Base-by-base conservation (phyloP, 345 rosid species). In the Linum usitatissimum region DNA sequence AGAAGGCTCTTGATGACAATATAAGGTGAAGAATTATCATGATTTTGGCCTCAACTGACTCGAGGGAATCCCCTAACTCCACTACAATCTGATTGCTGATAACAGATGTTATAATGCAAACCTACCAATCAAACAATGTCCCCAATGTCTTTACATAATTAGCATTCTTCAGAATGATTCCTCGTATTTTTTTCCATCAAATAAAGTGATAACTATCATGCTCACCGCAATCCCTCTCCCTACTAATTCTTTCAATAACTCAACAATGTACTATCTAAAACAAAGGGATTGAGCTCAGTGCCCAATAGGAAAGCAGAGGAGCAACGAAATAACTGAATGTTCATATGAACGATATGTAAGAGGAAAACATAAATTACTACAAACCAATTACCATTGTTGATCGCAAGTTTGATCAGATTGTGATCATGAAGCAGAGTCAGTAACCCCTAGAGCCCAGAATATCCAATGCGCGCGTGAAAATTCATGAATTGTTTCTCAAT, bases 331-430 rank as follows among this genome's bases (percentile, higher is more conserved):
- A 42, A 42, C 3, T 2, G 15, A 42, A 42, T 42, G 15, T 4
- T 42, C 49, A 42, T 13, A 42, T 42, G 49, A 9, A 42, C 14
- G 49, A 42, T 6, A 42, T 42, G 49, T 14, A 42, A 14, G 12
- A 42, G 0, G 12, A 14, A 14, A 42, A 42, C 49, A 42, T 31
- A 31, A 31, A 31, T 31, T 31, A 31, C 36, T 31, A 31, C 12
- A 42, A 42, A 42, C 12, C 14, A 3, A 39, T 0, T 18, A 78
- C 85, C 85, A 81, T 81, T 64, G 20, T 69, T 57, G 61, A 62
- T 57, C 15, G 9, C 18, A 23, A 69, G 55, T 66, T 59, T 31
- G 30, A 60, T 65, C 48, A 60, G 71, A 68, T 67, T 71, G 61
- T 62, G 80, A 72, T 69, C 66, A 69, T n/a, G 14, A 14, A 30